Conservation (phyloP, 164 flowering plant species). For the Tetrastigma voinierianum region DNA sequence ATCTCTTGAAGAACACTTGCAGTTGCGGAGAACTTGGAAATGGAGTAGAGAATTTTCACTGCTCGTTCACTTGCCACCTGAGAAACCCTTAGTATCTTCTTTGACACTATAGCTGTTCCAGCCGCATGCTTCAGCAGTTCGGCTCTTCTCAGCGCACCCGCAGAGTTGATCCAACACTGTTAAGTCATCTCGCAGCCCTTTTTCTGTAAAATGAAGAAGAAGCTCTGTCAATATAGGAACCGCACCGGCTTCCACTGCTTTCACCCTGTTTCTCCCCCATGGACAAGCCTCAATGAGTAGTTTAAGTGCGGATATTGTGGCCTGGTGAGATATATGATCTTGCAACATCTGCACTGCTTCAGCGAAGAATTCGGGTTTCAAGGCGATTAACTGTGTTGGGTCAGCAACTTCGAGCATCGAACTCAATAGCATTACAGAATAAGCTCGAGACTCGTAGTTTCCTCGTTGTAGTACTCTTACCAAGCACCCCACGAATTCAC, state of each 20-base stretch:
- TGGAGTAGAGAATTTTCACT: slow-evolving; percentile 46
- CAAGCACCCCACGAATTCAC: slow-evolving; percentile 31
- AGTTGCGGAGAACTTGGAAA: slow-evolving; percentile 46
- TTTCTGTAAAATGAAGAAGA: slow-evolving; percentile 45
- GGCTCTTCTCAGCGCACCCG: slow-evolving; percentile 67
- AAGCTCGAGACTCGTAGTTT: slow-evolving; percentile 52
- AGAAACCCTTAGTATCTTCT: slow-evolving; percentile 76
- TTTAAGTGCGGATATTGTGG: slow-evolving; percentile 45
- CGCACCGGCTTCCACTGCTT: slow-evolving; percentile 62
- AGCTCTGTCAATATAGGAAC: slow-evolving; percentile 49
- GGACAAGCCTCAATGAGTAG: slow-evolving; percentile 38
- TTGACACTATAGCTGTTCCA: slow-evolving; percentile 61
- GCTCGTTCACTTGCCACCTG: slow-evolving; percentile 64
- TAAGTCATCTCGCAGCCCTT: slow-evolving; percentile 44
- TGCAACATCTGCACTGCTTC: slow-evolving; percentile 40
- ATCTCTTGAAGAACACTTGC: slow-evolving; percentile 51
- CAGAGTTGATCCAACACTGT: slow-evolving; percentile 52
- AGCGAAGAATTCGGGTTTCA: slow-evolving; percentile 36
- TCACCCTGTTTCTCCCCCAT: slow-evolving; percentile 58
- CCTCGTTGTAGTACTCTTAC: slow-evolving; percentile 28
- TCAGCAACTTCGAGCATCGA: slow-evolving; percentile 47
- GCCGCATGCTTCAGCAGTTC: slow-evolving; percentile 59
- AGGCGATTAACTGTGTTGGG: slow-evolving; percentile 21
- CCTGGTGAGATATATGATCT: slow-evolving; percentile 51
- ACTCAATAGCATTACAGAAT: slow-evolving; percentile 47